These are phyloP conservation scores for Vachellia collinsii DNA, from an alignment of 306 rosid species.

Conservation along the genomic window DNA sequence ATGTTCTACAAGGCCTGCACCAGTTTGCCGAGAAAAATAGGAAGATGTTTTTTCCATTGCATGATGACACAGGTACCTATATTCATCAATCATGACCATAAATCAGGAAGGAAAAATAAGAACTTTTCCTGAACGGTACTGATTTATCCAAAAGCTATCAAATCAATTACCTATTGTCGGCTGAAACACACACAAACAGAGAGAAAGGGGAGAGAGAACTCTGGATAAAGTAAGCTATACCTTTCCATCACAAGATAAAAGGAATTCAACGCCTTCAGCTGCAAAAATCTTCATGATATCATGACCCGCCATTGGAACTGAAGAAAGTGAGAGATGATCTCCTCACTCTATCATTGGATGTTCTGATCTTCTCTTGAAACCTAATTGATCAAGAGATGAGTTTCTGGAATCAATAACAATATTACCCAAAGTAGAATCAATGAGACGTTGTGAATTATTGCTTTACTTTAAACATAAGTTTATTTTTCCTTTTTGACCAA, in stretches of 20 bases:
- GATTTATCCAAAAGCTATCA: constrained; percentile 3
- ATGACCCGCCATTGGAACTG: constrained; percentile 60
- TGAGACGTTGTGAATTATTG: constrained; percentile 12
- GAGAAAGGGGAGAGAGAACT: background rate
- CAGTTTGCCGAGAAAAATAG: constrained; percentile 87
- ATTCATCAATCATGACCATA: constrained; percentile 30
- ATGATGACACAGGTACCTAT: constrained; percentile 73
- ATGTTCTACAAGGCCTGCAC: constrained; percentile 89
- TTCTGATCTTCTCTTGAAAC: constrained; percentile 15
- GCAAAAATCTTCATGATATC: constrained; percentile 56
- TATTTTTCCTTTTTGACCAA: background rate
- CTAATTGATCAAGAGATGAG: constrained; percentile 40
- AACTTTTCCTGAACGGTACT: background rate
- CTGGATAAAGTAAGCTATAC: constrained; percentile 41
- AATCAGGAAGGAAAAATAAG: constrained; percentile 18
- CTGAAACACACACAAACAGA: constrained; percentile 9
- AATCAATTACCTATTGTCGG: constrained; percentile 29
- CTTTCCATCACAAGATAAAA: constrained; percentile 72
- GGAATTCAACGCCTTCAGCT: constrained; percentile 76
- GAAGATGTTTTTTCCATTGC: constrained; percentile 70
- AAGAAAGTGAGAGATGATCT: constrained; percentile 38
- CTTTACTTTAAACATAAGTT: background rate
- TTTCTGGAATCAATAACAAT: background rate
- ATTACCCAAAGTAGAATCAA: constrained; percentile 11
- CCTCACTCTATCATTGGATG: constrained; percentile 27